Evolutionary conservation across 1,139 yeast species (phyloP), one percentile per base, ranked within the genome.

Genomic region (Pneumocystis jirovecii): DNA sequence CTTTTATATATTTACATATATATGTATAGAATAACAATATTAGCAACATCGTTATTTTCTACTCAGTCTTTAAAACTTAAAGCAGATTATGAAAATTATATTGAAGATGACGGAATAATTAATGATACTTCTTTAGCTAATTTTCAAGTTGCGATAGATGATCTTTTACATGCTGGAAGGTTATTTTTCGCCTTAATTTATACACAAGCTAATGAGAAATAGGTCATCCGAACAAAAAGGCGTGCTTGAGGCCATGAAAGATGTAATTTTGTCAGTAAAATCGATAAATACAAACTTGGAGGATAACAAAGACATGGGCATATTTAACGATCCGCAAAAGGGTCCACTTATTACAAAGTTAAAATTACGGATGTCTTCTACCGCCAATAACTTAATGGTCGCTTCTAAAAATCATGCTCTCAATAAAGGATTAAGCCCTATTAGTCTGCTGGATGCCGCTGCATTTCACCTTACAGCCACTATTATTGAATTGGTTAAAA

Each of bases 381-480:
- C 95, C 0, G 82, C 88, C 17, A 84, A 90, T 39, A 90, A 87
- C 76, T 82, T 86, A 0, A 83, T 91, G 63, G 85, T 96, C 3
- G 82, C 93, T 0, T 82, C 95, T 0, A 81, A 96, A 71, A 89
- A 89, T 73, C 88, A 79, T 74, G 84, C 89, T 0, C 77, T 84
- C 6, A 85, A 87, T 68, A 78, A 82, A 5, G 81, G 81, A 8
- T 72, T 88, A 17, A 76, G 89, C 65, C 97, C 97, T 0, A 81
- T 81, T 66, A 78, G 87, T 45, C 81, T 90, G 10, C 80, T 91
- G 57, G 89, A 89, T 75, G 84, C 91, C 35, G 86, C 97, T 0
- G 78, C 89, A 12, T 82, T 89, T 45, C 96, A 90, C 72, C 77
- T 91, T 62, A 80, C 85, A 17, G 86, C 85, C 71, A 80, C 90